phyloP scores from a whole-genome alignment of 1,139 yeast genomes.

The Suhomyces wounanorum region DNA sequence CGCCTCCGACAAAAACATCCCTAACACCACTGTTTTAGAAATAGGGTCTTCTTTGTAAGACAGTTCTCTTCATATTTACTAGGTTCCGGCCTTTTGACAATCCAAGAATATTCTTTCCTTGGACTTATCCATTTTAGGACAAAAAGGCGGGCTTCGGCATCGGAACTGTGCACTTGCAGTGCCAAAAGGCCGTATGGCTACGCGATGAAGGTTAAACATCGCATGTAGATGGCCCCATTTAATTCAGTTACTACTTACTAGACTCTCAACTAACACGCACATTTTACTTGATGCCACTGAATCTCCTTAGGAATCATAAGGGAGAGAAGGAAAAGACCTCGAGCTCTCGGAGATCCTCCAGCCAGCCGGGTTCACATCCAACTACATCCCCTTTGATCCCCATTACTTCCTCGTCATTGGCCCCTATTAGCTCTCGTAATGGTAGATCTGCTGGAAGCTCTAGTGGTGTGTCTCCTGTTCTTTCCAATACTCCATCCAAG shows the following conservation, averaged over 20 bases:
- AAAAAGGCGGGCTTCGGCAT: background rate
- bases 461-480: background rate
- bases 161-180: background rate
- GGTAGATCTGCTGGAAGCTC: background rate
- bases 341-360: background rate
- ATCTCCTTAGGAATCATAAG: slow-evolving; percentile 1
- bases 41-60: too few relatives aligned
- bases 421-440: slow-evolving; percentile 2
- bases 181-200: background rate
- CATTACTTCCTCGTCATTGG: background rate
- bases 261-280: background rate
- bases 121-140: background rate
- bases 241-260: background rate
- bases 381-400: slow-evolving; percentile 1
- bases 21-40: too few relatives aligned
- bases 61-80: too few relatives aligned
- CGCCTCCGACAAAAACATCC: too few relatives aligned
- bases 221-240: background rate
- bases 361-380: background rate
- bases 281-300: slow-evolving; percentile 2
- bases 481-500: background rate
- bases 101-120: background rate
- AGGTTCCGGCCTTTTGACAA: too few relatives aligned
- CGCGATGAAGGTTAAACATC: background rate
- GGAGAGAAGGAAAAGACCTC: background rate